Conservation (phyloP, 768 basidiomycete genomes). For the Boletus sp. region DNA sequence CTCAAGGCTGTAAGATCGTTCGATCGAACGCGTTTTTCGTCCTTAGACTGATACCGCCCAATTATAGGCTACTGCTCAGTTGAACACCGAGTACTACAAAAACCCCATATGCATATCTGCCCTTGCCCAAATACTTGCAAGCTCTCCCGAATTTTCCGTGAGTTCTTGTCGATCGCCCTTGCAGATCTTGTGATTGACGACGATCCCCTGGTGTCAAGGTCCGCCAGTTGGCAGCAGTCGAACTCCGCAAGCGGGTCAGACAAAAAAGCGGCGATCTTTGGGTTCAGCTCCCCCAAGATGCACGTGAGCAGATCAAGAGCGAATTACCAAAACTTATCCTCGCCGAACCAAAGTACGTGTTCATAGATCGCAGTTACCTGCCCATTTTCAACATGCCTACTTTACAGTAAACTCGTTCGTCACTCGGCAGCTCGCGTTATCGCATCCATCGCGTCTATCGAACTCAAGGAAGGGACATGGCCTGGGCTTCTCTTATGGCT, state of each 20-base stretch:
- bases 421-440: slow-evolving; percentile 92
- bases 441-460: slow-evolving; percentile 88
- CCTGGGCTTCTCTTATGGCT: slow-evolving; percentile 86
- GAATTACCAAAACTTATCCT: slow-evolving; percentile 79
- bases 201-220: slow-evolving; percentile 49
- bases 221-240: slow-evolving; percentile 95
- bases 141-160: slow-evolving; percentile 80
- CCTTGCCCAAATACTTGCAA: slow-evolving; percentile 82
- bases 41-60: slow-evolving; percentile 7
- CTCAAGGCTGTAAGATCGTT: slow-evolving; percentile 77
- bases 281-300: slow-evolving; percentile 62
- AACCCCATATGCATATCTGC: slow-evolving; percentile 87
- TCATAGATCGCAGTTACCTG: neutral
- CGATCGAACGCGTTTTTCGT: slow-evolving; percentile 27
- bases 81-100: slow-evolving; percentile 94
- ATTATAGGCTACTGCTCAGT: slow-evolving; percentile 79
- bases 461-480: slow-evolving; percentile 81
- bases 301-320: slow-evolving; percentile 82
- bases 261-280: slow-evolving; percentile 82
- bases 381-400: slow-evolving; percentile 3
- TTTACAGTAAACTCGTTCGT: slow-evolving; percentile 77
- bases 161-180: slow-evolving; percentile 34
- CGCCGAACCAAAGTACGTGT: slow-evolving; percentile 69
- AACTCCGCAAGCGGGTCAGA: slow-evolving; percentile 88
- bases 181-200: slow-evolving; percentile 8